These are phyloP conservation scores for Xeromyces bisporus DNA, from an alignment of 495 filamentous ascomycete genomes.

Conservation along the genomic window DNA sequence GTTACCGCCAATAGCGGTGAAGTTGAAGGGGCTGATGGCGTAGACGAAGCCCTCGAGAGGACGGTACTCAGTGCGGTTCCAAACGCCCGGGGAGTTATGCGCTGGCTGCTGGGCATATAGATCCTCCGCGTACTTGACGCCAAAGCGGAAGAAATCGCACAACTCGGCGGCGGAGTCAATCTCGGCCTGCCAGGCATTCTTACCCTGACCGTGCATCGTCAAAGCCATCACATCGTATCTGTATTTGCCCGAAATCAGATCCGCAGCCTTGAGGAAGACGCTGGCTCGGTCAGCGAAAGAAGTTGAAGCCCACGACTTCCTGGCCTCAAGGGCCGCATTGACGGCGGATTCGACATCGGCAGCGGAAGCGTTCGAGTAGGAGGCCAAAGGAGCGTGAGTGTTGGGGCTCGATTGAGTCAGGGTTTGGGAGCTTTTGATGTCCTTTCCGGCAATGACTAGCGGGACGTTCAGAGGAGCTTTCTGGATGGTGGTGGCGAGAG, in stretches of 20 bases:
- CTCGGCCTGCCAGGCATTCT: slow-evolving; percentile 94
- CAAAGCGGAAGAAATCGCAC: slow-evolving; percentile 75
- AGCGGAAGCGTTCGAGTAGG: slow-evolving; percentile 57
- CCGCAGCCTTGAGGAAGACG: slow-evolving; percentile 84
- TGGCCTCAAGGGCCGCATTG: slow-evolving; percentile 61
- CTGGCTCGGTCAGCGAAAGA: slow-evolving; percentile 85
- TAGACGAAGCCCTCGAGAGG: slow-evolving; percentile 80
- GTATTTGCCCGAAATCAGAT: slow-evolving; percentile 77
- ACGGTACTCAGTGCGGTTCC: slow-evolving; percentile 72
- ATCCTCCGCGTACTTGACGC: slow-evolving; percentile 76
- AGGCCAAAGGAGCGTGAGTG: slow-evolving; percentile 58
- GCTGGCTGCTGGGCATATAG: slow-evolving; percentile 68
- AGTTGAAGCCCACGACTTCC: slow-evolving; percentile 61
- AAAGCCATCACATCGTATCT: slow-evolving; percentile 84
- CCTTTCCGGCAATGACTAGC: slow-evolving; percentile 59
- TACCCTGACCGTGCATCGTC: slow-evolving; percentile 87
- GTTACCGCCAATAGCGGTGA: slow-evolving; percentile 76
- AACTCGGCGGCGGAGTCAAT: slow-evolving; percentile 89
- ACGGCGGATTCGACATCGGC: slow-evolving; percentile 62
- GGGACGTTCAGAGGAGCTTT: slow-evolving; percentile 54
- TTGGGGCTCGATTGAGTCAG: slow-evolving; percentile 56
- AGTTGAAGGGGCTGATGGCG: slow-evolving; percentile 75
- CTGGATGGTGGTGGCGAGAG: slow-evolving; percentile 43
- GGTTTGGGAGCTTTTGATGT: slow-evolving; percentile 27
- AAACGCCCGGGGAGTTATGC: slow-evolving; percentile 60